Base-by-base conservation (phyloP, 2,329 filamentous ascomycete genomes). In the Diaporthe citriasiana region DNA sequence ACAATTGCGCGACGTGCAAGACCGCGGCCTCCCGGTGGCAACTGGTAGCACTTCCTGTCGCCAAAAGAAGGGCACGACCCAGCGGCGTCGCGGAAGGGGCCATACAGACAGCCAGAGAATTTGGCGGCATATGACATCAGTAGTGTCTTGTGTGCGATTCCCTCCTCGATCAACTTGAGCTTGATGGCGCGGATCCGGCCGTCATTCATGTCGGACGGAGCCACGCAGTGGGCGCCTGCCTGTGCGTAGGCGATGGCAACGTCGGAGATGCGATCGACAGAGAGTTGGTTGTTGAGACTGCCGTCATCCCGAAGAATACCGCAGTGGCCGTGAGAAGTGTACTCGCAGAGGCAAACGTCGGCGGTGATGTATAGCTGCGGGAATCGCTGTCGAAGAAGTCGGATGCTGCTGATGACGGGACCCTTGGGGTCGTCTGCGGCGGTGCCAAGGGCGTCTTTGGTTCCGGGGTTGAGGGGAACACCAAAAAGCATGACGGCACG, bases 41-140 rank as follows among this genome's bases (percentile, higher is more conserved):
- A 90, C 86, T 99, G 97, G 86, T 99, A 99, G 89, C 97, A 98
- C 82, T 94, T 93, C 79, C 97, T 92, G 85, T 99, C 97, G 77
- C 97, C 97, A 80, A 98, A 98, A 0, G 93, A 95, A 3, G 97
- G 97, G 15, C 89, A 89, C 2, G 95, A 98, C 69, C 96, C 96
- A 27, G 97, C 97, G 12, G 97, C 97, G 81, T 99, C 97, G 76
- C 97, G 93, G 90, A 99, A 99, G 17, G 97, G 97, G 0, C 97
- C 97, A 84, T 99, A 99, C 13, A 98, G 86, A 82, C 95, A 98
- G 59, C 97, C 97, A 30, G 94, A 96, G 85, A 99, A 99, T 83
- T 99, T 99, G 80, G 97, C 97, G 19, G 95, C 95, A 85, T 99
- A 99, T 6, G 95, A 98, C 97, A 99, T 98, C 75, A 99, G 89